A percentile compares a stretch with the other conserved stretches of the same genome.
Conservation (phyloP, 176 grass and related monocot genomes). For the Microstegium vimineum region DNA sequence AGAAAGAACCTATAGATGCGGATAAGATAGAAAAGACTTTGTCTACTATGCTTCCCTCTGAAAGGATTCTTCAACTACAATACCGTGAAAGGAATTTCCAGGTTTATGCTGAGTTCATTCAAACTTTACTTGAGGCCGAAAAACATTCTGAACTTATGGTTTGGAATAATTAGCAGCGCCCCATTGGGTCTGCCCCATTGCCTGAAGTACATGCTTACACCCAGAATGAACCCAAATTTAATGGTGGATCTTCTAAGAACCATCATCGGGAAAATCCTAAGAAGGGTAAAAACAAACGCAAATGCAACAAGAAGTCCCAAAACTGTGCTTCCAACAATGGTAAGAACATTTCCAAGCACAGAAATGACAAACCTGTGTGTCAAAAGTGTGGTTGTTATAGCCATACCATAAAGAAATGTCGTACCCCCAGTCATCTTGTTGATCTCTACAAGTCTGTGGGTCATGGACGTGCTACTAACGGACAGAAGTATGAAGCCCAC, state of each 20-base stretch:
- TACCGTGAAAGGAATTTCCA: neutral
- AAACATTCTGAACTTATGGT: neutral
- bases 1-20: too few relatives aligned
- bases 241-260: neutral
- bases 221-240: neutral
- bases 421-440: neutral
- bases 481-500: neutral
- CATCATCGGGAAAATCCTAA: neutral
- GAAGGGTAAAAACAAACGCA: neutral
- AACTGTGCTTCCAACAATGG: neutral
- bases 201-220: neutral
- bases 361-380: neutral
- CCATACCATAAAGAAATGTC: neutral
- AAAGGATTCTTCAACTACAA: neutral
- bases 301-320: neutral
- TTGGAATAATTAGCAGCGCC: neutral
- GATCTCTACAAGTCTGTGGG: neutral
- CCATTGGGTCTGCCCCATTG: neutral
- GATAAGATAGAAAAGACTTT: neutral
- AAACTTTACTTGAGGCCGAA: neutral
- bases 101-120: neutral
- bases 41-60: neutral
- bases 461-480: neutral
- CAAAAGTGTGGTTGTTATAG: neutral
- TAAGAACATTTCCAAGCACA: neutral